These are phyloP conservation scores for Apocynum venetum DNA, from an alignment of 257 asterid genomes.

Conservation along the genomic window DNA sequence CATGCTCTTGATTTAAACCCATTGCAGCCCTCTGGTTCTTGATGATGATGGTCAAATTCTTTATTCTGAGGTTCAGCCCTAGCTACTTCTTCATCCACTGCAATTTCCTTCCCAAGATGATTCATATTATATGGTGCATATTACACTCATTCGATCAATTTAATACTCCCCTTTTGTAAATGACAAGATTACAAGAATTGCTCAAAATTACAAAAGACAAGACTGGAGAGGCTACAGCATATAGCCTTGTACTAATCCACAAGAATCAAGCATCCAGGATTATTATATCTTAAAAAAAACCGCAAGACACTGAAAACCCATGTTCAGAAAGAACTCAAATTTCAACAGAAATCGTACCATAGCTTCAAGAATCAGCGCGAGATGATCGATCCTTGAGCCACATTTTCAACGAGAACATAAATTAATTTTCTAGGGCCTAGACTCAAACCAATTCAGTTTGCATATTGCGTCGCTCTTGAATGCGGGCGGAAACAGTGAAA, in stretches of 20 bases:
- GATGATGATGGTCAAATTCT: slow-evolving; percentile 13
- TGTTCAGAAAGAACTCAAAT: background rate
- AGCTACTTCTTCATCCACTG: slow-evolving; percentile 15
- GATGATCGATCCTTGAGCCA: background rate
- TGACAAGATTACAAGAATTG: background rate
- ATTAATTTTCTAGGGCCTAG: too few species aligned
- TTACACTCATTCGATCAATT: slow-evolving; percentile 6
- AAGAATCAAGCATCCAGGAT: background rate
- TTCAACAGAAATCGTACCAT: background rate
- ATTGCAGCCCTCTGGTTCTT: slow-evolving; percentile 7
- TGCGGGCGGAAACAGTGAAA: too few species aligned
- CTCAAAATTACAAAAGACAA: background rate
- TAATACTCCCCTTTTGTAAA: background rate
- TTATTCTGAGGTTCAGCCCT: slow-evolving; percentile 14
- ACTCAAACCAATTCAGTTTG: too few species aligned
- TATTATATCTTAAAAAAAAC: background rate
- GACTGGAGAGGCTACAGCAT: background rate
- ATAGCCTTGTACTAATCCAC: background rate
- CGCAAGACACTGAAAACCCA: background rate
- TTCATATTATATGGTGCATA: slow-evolving; percentile 20
- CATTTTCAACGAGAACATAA: background rate
- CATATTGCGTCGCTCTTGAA: too few species aligned
- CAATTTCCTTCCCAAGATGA: slow-evolving; percentile 17
- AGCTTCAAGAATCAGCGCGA: background rate
- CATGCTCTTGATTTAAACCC: slow-evolving; percentile 3